phyloP scores from a whole-genome alignment of 768 basidiomycete species.

The Serpula lacrymans region DNA sequence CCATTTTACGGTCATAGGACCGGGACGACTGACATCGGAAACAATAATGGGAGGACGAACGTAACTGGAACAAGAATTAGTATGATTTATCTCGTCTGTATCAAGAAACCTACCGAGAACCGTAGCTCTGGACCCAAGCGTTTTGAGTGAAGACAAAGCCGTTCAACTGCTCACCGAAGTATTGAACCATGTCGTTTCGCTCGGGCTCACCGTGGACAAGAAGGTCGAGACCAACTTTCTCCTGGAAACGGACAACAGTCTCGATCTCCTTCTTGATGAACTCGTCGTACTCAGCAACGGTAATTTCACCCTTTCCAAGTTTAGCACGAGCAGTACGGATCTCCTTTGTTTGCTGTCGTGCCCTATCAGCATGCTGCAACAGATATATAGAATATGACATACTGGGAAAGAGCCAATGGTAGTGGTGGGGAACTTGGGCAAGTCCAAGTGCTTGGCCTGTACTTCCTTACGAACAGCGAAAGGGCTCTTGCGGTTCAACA shows the following conservation, averaged over 20 bases:
- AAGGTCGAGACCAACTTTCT: conserved; percentile 92
- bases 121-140: conserved; percentile 99
- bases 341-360: conserved; percentile 90
- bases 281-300: conserved; percentile 83
- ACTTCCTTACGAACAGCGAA: conserved; percentile 85
- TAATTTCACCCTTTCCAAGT: conserved; percentile 88
- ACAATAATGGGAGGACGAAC: conserved; percentile 99
- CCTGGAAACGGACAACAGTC: conserved; percentile 92
- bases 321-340: conserved; percentile 97
- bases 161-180: conserved; percentile 93
- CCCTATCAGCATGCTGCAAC: conserved; percentile 1
- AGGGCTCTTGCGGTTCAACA: conserved; percentile 83
- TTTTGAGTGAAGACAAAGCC: conserved; percentile 99
- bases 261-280: conserved; percentile 99
- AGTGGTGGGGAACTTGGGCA: conserved; percentile 98
- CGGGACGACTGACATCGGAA: conserved; percentile 91
- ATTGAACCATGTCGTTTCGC: conserved; percentile 99
- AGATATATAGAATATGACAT: conserved; percentile 19
- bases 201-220: conserved; percentile 99
- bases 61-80: conserved; percentile 50
- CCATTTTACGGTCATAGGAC: conserved; percentile 96
- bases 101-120: conserved; percentile 70
- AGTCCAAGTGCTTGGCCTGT: conserved; percentile 82
- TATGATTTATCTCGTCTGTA: not conserved
- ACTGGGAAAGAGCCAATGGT: conserved; percentile 99